These are phyloP conservation scores for Lodderomyces orthopsilosis DNA, from an alignment of 1,139 yeast genomes.

Conservation along the genomic window DNA sequence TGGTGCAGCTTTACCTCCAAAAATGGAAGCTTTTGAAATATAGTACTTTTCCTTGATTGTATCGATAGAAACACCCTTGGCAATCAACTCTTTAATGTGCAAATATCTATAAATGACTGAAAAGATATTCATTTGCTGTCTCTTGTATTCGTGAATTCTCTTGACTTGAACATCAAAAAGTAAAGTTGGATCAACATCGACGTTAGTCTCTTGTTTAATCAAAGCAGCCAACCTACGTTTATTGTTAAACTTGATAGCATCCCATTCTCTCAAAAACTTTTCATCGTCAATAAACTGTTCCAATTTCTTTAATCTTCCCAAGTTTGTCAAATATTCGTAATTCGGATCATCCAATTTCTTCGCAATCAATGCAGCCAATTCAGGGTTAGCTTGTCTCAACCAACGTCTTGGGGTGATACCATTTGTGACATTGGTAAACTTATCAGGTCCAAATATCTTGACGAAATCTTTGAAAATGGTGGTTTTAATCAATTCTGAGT, in stretches of 20 bases:
- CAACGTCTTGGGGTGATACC: conserved; percentile 97
- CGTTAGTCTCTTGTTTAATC: conserved; percentile 64
- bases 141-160: conserved; percentile 92
- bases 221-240: conserved; percentile 68
- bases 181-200: conserved; percentile 69
- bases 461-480: conserved; percentile 92
- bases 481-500: conserved; percentile 84
- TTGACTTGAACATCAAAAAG: conserved; percentile 91
- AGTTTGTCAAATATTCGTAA: conserved; percentile 66
- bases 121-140: conserved; percentile 90
- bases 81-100: conserved; percentile 64
- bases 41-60: conserved; percentile 61
- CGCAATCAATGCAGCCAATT: conserved; percentile 67
- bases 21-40: conserved; percentile 74
- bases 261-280: conserved; percentile 70
- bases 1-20: conserved; percentile 97
- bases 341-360: conserved; percentile 62
- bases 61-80: conserved; percentile 41
- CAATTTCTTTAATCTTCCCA: conserved; percentile 64
- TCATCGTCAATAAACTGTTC: conserved; percentile 67
- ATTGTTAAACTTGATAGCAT: conserved; percentile 64
- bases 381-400: conserved; percentile 92
- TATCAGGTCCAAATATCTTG: conserved; percentile 71
- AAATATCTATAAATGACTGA: conserved; percentile 85
- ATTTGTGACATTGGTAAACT: conserved; percentile 89